Percentiles rank a stretch among this genome's conserved stretches.
These are phyloP conservation scores for Paraurostyla sp. DNA, from an alignment of 73 alveolate species.

Conservation along the genomic window DNA sequence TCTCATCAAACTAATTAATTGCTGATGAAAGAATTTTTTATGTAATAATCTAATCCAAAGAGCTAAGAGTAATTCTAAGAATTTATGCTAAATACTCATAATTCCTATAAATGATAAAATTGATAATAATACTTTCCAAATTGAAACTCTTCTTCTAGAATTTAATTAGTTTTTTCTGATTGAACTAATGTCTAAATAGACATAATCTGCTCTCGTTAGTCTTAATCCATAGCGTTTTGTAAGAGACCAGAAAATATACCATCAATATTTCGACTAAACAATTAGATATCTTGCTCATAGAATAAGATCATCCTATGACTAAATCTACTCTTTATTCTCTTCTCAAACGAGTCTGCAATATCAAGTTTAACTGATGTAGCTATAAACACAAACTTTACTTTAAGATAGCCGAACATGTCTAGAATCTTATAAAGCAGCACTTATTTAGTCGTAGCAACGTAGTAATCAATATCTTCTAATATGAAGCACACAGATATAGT, in stretches of 20 bases:
- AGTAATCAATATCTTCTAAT: conserved; percentile 75
- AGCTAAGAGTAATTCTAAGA: conserved; percentile 52
- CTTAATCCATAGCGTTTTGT: not conserved
- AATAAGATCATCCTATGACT: conserved; percentile 67
- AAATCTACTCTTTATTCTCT: conserved; percentile 75
- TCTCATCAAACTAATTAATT: too few species aligned
- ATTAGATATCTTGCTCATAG: conserved; percentile 51
- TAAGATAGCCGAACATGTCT: conserved; percentile 69
- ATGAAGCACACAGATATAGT: conserved; percentile 67
- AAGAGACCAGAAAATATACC: not conserved
- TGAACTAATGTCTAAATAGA: not conserved
- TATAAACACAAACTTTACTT: conserved; percentile 67
- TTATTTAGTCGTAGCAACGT: conserved; percentile 73
- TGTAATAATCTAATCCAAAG: conserved; percentile 11
- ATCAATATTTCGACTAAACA: not conserved
- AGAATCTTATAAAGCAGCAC: conserved; percentile 69
- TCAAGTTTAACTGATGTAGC: conserved; percentile 71
- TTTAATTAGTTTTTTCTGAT: not conserved
- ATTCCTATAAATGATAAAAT: conserved; percentile 24
- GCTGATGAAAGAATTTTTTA: conserved; percentile 2
- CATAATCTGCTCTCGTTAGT: not conserved
- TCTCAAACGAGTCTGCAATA: conserved; percentile 73
- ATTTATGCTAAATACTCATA: conserved; percentile 62
- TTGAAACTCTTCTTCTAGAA: conserved; percentile 30
- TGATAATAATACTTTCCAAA: conserved; percentile 38